Conservation (phyloP, 768 basidiomycete species). For the Lanmaoa rubissima region DNA sequence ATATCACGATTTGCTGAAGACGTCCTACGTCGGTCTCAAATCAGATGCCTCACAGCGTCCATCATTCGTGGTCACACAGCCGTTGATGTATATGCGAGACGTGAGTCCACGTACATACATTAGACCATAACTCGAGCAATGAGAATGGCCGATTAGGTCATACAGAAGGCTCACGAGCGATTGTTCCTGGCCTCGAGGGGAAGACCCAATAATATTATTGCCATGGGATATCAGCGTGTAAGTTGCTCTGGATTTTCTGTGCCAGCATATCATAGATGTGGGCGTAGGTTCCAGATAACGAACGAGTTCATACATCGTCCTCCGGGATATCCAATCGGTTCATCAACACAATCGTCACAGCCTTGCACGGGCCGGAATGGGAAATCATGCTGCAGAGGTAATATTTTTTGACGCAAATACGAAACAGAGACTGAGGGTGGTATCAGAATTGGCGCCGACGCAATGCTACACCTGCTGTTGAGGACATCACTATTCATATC, state of each 20-base stretch:
- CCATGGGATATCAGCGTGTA: constrained; percentile 63
- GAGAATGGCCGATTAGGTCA: constrained; percentile 40
- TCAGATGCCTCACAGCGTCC: constrained; percentile 18
- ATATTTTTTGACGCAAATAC: background rate
- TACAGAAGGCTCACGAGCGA: constrained; percentile 58
- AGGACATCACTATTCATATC: constrained; percentile 73
- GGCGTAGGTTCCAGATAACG: constrained; percentile 27
- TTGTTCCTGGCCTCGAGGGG: constrained; percentile 42
- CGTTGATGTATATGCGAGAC: constrained; percentile 53
- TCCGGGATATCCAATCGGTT: constrained; percentile 55
- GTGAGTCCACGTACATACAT: constrained; percentile 32
- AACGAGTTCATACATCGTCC: constrained; percentile 39
- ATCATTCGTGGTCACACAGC: constrained; percentile 33
- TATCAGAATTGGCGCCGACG: constrained; percentile 70
- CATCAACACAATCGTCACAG: constrained; percentile 74
- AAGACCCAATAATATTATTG: constrained; percentile 56
- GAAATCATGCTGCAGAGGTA: constrained; percentile 60
- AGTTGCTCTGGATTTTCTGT: constrained; percentile 11
- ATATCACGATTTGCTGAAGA: constrained; percentile 41
- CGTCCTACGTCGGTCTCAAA: constrained; percentile 46
- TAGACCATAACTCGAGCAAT: no score
- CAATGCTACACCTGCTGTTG: constrained; percentile 75
- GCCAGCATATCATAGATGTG: background rate
- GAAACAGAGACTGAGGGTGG: background rate
- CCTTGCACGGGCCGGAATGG: constrained; percentile 67